Percentiles rank a stretch among this genome's conserved stretches.
phyloP scores from a whole-genome alignment of 805 yeast species.

The Hemisphaericaspora nanyangensis region DNA sequence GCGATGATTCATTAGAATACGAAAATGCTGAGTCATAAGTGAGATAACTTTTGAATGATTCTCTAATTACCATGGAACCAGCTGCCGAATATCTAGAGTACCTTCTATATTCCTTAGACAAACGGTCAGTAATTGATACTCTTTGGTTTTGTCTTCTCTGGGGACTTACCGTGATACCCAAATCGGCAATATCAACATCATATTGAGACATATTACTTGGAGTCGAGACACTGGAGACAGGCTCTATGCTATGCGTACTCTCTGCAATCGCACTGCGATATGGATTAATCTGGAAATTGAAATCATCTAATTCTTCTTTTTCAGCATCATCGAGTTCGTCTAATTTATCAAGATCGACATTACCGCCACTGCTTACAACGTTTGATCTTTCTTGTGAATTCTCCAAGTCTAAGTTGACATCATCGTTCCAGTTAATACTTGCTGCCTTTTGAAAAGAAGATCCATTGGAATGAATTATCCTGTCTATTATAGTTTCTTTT shows the following conservation, averaged over 20 bases:
- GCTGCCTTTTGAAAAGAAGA: constrained; percentile 34
- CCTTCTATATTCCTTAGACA: background rate
- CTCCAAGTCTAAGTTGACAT: constrained; percentile 26
- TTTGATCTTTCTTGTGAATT: constrained; percentile 11
- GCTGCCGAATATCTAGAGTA: constrained; percentile 29
- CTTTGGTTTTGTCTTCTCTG: constrained; percentile 20
- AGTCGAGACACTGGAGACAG: constrained; percentile 23
- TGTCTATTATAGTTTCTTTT: constrained; percentile 11
- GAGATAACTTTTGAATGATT: constrained; percentile 48
- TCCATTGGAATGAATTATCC: constrained; percentile 12
- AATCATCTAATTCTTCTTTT: background rate
- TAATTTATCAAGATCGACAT: background rate
- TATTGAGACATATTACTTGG: constrained; percentile 37
- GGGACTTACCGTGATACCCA: constrained; percentile 42
- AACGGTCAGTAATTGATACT: background rate
- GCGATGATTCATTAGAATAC: constrained; percentile 16
- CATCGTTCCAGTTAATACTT: constrained; percentile 43
- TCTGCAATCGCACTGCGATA: too few relatives aligned
- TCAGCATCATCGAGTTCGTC: constrained; percentile 2
- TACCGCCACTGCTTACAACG: background rate
- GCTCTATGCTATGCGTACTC: constrained; percentile 1
- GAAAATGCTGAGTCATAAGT: constrained; percentile 61
- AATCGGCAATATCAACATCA: constrained; percentile 39
- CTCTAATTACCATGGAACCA: constrained; percentile 28
- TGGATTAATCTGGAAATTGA: constrained; percentile 1